These are phyloP conservation scores for Rhizophagus clarus DNA, from an alignment of 192 early-diverging fungal species.

Conservation along the genomic window DNA sequence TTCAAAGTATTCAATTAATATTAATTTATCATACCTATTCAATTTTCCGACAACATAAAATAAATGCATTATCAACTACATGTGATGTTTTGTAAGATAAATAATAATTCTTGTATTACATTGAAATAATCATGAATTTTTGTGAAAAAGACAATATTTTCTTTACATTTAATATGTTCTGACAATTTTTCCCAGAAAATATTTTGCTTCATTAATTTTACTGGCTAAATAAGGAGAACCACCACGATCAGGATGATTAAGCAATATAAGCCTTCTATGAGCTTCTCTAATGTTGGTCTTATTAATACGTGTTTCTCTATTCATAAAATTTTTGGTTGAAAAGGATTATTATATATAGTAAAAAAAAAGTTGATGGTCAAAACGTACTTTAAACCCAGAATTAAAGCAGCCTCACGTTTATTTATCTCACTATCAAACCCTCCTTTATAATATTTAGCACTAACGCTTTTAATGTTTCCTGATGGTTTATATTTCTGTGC, in stretches of 20 bases:
- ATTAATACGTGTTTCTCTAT: slow-evolving; percentile 65
- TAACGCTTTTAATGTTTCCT: slow-evolving; percentile 56
- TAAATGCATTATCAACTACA: too few relatives aligned
- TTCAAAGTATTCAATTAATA: too few relatives aligned
- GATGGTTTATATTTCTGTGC: slow-evolving; percentile 62
- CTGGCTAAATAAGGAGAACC: slow-evolving; percentile 95
- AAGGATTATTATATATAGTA: too few relatives aligned
- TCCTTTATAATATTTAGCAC: slow-evolving; percentile 70
- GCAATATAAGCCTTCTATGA: slow-evolving; percentile 93
- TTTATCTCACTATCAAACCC: slow-evolving; percentile 95
- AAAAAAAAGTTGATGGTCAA: too few relatives aligned
- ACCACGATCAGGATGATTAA: slow-evolving; percentile 98
- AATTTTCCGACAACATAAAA: too few relatives aligned
- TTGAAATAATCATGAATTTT: too few relatives aligned
- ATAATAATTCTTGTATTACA: too few relatives aligned
- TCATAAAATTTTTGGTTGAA: slow-evolving; percentile 3
- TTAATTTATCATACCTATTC: too few relatives aligned
- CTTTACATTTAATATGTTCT: too few relatives aligned
- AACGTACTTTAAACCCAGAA: slow-evolving; percentile 70
- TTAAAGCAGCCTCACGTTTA: slow-evolving; percentile 83
- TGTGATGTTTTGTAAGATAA: too few relatives aligned
- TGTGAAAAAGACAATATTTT: too few relatives aligned
- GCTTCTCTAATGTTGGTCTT: slow-evolving; percentile 89
- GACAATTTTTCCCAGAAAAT: slow-evolving; percentile 81
- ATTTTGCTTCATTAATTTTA: slow-evolving; percentile 99